Evolutionary conservation across 2,329 filamentous ascomycete genomes (phyloP).

Genomic region (Thielaviopsis punctulata): DNA sequence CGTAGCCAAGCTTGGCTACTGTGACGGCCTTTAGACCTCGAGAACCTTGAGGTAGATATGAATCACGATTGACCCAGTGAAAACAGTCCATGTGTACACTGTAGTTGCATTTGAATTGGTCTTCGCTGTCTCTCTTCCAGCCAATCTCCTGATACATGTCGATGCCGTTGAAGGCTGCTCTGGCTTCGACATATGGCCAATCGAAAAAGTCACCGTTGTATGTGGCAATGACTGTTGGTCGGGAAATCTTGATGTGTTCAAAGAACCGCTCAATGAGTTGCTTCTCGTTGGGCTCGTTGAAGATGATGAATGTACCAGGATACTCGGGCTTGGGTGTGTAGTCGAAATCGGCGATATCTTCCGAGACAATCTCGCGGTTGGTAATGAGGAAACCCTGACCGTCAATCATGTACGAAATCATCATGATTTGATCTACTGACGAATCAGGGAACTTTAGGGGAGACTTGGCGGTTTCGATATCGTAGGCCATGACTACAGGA

Average conservation of each 20-base stretch:
- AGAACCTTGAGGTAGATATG: constrained; percentile 91
- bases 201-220: constrained; percentile 99
- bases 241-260: constrained; percentile 81
- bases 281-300: constrained; percentile 94
- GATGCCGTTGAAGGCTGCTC: constrained; percentile 85
- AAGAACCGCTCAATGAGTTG: constrained; percentile 81
- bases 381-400: constrained; percentile 96
- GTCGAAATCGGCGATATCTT: constrained; percentile 94
- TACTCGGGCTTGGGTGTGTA: constrained; percentile 97
- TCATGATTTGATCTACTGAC: constrained; percentile 93
- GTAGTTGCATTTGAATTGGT: constrained; percentile 90
- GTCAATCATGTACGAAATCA: constrained; percentile 99
- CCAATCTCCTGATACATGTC: constrained; percentile 99
- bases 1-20: constrained; percentile 92
- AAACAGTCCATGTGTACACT: constrained; percentile 99
- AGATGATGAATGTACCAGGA: constrained; percentile 87
- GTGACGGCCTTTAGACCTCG: constrained; percentile 95
- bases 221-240: constrained; percentile 94
- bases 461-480: constrained; percentile 94
- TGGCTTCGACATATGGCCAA: constrained; percentile 94
- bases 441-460: constrained; percentile 95
- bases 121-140: constrained; percentile 86
- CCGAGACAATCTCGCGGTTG: constrained; percentile 91
- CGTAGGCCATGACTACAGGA: constrained; percentile 95
- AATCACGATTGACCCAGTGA: constrained; percentile 97